Conservation (phyloP, 345 rosid species). For the Hevea brasiliensis region DNA sequence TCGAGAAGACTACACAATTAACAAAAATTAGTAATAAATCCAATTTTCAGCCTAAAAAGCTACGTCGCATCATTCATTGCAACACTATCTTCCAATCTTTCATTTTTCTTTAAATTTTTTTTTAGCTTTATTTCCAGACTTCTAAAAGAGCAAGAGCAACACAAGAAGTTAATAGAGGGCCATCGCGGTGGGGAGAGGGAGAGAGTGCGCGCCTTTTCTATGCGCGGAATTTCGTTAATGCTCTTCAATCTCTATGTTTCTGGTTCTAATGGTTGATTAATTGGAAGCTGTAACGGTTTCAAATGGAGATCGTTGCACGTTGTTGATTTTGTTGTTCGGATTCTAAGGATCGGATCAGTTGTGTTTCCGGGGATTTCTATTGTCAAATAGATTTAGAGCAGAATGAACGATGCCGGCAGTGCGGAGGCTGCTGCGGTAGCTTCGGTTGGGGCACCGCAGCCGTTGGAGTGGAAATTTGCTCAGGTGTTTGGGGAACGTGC, state of each 20-base stretch:
- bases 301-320: not conserved
- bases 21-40: not conserved
- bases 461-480: constrained; percentile 34
- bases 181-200: constrained; percentile 8
- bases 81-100: too few species aligned
- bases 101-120: too few species aligned
- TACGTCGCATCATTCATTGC: constrained; percentile 6
- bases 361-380: not conserved
- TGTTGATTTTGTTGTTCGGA: not conserved
- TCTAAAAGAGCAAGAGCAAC: not conserved
- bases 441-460: constrained; percentile 8
- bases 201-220: not conserved
- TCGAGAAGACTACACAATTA: not conserved
- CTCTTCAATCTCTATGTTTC: constrained; percentile 4
- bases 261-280: constrained; percentile 12
- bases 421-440: constrained; percentile 8
- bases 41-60: not conserved
- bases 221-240: not conserved
- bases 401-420: constrained; percentile 19
- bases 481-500: constrained; percentile 36
- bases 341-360: constrained; percentile 13
- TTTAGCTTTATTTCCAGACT: too few species aligned
- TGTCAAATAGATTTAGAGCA: not conserved
- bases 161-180: not conserved
- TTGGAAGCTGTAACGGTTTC: not conserved